Base-by-base conservation (phyloP, 2,329 filamentous ascomycete species). In the Fusarium torulosum region DNA sequence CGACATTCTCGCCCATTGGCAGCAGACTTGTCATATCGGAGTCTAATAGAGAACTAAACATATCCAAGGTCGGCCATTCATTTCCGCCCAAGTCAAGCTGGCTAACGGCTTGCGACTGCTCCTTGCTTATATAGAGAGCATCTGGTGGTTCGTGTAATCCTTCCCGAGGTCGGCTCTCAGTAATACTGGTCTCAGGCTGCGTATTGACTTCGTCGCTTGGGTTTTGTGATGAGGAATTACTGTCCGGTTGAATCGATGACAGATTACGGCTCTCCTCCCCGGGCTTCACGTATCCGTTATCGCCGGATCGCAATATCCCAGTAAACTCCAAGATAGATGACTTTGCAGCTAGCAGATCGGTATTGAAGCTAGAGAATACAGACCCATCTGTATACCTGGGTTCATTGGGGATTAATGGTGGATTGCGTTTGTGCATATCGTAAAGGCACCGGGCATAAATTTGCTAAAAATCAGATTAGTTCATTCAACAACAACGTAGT, bases 11-110 rank as follows among this genome's bases (percentile, higher is more conserved):
- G 8, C 46, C 38, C 1, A 45, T 0, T 0, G 54, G n/a, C 0
- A 70, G 38, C 2, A 69, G 15, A 29, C 42, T 21, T 3, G 52
- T 27, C 38, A 66, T 59, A 5, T 70, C 66, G 2, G 63, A 35
- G 0, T 63, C 56, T 1, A 67, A 37, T 2, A 71, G 38, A 0
- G 58, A 55, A 21, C 60, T 63, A 17, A 63, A 56, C 0, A 66
- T 20, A 0, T 70, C 66, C 2, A 65, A 15, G 3, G 52, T 27
- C 0, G 59, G 55, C 54, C 40, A 44, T 31, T 46, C 47, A 1
- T 0, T 56, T 0, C 20, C 7, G 1, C 8, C 11, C 1, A 17
- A 3, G 6, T 4, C 1, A 2, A 23, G 1, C 2, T 29, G 33
- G 0, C 1, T 15, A 4, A n/a, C 15, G 15, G 7, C 2, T 21